These are phyloP conservation scores for Pseudogymnoascus sp. DNA, from an alignment of 2,329 filamentous ascomycete genomes.

Conservation along the genomic window DNA sequence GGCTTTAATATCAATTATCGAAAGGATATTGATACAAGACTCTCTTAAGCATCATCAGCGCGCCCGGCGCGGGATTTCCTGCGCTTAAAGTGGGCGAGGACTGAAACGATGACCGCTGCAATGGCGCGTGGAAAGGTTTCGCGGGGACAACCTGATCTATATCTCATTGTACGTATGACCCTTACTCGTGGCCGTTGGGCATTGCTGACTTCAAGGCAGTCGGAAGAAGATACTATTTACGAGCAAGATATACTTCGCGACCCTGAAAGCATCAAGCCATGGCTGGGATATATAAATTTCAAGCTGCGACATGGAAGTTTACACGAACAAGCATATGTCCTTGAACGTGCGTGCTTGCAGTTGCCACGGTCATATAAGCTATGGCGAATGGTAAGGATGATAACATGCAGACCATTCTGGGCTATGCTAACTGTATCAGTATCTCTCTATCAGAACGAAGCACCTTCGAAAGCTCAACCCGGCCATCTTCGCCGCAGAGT, in stretches of 20 bases:
- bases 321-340: slow-evolving; percentile 75
- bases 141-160: slow-evolving; percentile 27
- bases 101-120: background rate
- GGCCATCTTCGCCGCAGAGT: slow-evolving; percentile 69
- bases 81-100: background rate
- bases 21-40: background rate
- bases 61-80: background rate
- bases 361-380: slow-evolving; percentile 94
- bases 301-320: slow-evolving; percentile 79
- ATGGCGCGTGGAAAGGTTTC: slow-evolving; percentile 10
- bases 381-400: slow-evolving; percentile 72
- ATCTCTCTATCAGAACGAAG: slow-evolving; percentile 74
- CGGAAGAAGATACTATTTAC: slow-evolving; percentile 86
- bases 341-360: slow-evolving; percentile 84
- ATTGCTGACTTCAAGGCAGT: slow-evolving; percentile 39
- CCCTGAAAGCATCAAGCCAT: slow-evolving; percentile 78
- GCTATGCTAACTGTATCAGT: slow-evolving; percentile 40
- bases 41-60: background rate
- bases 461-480: slow-evolving; percentile 79
- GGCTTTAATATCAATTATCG: background rate
- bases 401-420: background rate
- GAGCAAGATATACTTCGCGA: slow-evolving; percentile 92
- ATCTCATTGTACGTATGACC: slow-evolving; percentile 27
- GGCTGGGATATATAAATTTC: slow-evolving; percentile 88
- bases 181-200: background rate